A percentile compares a stretch with the other conserved stretches of the same genome.
These are phyloP conservation scores for Cryphonectria naterciae DNA, from an alignment of 2,329 filamentous ascomycete genomes.

Conservation along the genomic window DNA sequence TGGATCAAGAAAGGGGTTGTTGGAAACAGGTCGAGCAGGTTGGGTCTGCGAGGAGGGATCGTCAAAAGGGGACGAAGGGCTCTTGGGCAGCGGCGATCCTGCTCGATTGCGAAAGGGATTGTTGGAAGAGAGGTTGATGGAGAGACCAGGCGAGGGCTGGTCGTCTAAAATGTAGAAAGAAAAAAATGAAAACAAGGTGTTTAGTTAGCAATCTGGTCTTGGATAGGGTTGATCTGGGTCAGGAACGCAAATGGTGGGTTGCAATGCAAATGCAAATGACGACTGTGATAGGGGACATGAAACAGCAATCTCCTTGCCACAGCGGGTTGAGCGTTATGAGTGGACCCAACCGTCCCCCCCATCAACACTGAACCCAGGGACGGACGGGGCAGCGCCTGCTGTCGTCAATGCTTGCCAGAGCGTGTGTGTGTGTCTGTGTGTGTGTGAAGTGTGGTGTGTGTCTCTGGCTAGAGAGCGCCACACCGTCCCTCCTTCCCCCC, in stretches of 20 bases:
- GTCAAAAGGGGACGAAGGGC: slow-evolving; percentile 61
- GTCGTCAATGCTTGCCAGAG: neutral
- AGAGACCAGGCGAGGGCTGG: slow-evolving; percentile 57
- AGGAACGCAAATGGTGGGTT: slow-evolving; percentile 37
- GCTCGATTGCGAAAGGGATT: slow-evolving; percentile 80
- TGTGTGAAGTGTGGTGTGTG: neutral
- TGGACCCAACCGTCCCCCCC: slow-evolving; percentile 35
- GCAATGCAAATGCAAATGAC: slow-evolving; percentile 46
- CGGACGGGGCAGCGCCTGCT: slow-evolving; percentile 1
- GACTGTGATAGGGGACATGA: slow-evolving; percentile 48
- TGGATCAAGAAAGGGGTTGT: slow-evolving; percentile 76
- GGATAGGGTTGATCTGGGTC: slow-evolving; percentile 26
- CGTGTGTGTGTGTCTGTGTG: neutral
- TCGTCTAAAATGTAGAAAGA: slow-evolving; percentile 38
- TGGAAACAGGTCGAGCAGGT: slow-evolving; percentile 61
- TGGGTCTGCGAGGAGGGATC: slow-evolving; percentile 50
- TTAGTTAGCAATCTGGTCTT: slow-evolving; percentile 13
- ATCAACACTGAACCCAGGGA: slow-evolving; percentile 23
- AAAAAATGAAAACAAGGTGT: slow-evolving; percentile 33
- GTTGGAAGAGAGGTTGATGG: slow-evolving; percentile 76
- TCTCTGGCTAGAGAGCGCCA: neutral
- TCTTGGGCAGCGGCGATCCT: slow-evolving; percentile 58
- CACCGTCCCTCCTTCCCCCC: neutral
- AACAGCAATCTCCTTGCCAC: slow-evolving; percentile 52
- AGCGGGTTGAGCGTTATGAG: slow-evolving; percentile 43